These are phyloP conservation scores for Xylariaceae sp. DNA, from an alignment of 2,329 filamentous ascomycete genomes.

Conservation along the genomic window DNA sequence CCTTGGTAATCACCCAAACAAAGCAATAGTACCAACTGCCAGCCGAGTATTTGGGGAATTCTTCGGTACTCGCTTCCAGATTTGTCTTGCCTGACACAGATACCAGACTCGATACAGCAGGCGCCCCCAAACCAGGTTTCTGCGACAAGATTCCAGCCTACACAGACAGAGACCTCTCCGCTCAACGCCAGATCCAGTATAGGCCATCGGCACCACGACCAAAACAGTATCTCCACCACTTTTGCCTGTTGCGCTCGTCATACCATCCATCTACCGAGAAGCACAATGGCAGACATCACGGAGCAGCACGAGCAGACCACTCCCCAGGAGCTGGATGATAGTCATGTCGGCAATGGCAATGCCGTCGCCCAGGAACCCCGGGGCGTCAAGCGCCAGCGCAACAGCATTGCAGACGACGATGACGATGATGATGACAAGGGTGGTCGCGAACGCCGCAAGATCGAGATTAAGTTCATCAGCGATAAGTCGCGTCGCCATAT, in stretches of 20 bases:
- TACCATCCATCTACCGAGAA: conserved; percentile 32
- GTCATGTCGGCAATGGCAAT: conserved; percentile 70
- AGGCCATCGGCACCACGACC: conserved; percentile 61
- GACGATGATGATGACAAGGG: conserved; percentile 98
- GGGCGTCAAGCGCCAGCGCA: conserved; percentile 84
- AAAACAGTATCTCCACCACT: conserved; percentile 59
- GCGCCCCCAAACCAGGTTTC: conserved; percentile 50
- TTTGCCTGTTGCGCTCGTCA: conserved; percentile 49
- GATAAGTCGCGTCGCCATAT: conserved; percentile 99
- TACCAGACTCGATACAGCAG: conserved; percentile 46
- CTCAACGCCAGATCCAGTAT: conserved; percentile 60
- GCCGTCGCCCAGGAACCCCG: conserved; percentile 61
- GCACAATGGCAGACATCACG: conserved; percentile 70
- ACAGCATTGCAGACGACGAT: conserved; percentile 81
- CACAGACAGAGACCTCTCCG: conserved; percentile 43
- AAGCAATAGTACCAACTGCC: conserved; percentile 18
- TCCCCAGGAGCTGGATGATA: conserved; percentile 67
- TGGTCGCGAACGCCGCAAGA: conserved; percentile 96
- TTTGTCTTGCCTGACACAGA: conserved; percentile 39
- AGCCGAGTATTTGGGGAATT: conserved; percentile 28
- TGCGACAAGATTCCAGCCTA: conserved; percentile 44
- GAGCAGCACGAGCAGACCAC: conserved; percentile 73
- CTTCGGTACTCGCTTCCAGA: conserved; percentile 34
- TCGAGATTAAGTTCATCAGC: conserved; percentile 99
- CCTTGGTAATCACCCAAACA: conserved; percentile 21